phyloP scores from a whole-genome alignment of 2,329 filamentous ascomycete species.

The Ophiocordyceps camponoti-saundersi region DNA sequence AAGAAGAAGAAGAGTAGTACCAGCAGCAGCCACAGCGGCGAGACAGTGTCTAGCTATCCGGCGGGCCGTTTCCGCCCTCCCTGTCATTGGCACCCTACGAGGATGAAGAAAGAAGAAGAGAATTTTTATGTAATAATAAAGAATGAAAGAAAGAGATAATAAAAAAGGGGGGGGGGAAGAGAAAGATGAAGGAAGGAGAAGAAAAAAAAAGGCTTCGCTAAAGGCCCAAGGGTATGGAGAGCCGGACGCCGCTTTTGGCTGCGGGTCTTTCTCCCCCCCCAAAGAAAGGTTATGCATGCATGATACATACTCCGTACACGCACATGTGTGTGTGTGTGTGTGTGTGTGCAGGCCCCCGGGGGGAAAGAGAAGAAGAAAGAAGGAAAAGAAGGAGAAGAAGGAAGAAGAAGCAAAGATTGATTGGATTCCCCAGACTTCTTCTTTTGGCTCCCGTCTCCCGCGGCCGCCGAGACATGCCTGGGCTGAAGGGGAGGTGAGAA shows the following conservation, averaged over 20 bases:
- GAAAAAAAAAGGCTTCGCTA: background rate
- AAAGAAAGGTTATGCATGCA: background rate
- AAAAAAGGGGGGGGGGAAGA: background rate
- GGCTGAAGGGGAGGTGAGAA: background rate
- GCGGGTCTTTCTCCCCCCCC: no score
- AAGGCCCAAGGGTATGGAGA: background rate
- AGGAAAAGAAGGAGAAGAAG: no score
- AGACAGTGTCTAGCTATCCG: background rate
- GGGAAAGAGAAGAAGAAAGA: no score
- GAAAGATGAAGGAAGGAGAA: no score
- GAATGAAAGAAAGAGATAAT: background rate
- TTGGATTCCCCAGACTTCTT: background rate
- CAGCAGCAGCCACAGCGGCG: background rate
- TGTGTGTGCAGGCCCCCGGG: no score
- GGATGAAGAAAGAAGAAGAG: background rate
- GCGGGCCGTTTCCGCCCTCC: background rate
- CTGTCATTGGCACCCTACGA: background rate
- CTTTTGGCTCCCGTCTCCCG: background rate
- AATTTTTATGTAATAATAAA: background rate
- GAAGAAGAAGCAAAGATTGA: no score
- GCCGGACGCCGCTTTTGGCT: background rate
- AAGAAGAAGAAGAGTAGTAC: no score
- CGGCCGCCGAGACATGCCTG: background rate
- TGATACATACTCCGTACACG: no score
- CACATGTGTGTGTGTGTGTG: no score